phyloP scores from a whole-genome alignment of 164 flowering plant genomes.

The Cinnamomum micranthum region DNA sequence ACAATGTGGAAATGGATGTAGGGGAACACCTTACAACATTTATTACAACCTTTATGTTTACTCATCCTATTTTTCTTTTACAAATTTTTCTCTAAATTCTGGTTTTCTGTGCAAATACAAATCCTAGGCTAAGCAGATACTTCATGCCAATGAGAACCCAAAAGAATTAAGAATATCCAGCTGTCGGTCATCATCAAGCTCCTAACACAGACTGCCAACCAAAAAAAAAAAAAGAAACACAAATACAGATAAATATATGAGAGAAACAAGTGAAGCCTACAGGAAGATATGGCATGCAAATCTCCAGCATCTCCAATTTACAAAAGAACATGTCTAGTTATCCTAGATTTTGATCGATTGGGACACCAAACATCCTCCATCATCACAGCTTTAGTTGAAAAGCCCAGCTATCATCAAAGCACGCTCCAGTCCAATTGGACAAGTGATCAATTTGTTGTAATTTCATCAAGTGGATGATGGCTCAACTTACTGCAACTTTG shows the following conservation, averaged over 20 bases:
- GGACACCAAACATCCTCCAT: neutral
- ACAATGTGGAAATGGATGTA: neutral
- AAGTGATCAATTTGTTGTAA: neutral
- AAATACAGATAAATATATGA: neutral
- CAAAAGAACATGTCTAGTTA: neutral
- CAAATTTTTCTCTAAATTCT: neutral
- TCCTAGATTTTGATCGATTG: neutral
- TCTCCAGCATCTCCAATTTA: neutral
- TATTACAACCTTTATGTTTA: neutral
- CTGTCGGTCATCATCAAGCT: neutral
- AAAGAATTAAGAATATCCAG: neutral
- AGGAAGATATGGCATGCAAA: neutral
- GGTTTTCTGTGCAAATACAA: neutral
- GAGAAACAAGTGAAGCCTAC: neutral
- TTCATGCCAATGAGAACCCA: neutral
- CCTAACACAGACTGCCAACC: constrained; percentile 9
- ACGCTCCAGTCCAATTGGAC: neutral
- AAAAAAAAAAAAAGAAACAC: neutral
- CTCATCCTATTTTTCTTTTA: neutral
- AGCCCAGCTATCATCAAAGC: neutral
- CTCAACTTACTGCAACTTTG: neutral
- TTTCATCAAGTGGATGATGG: neutral
- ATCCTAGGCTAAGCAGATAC: neutral
- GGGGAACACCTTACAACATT: neutral
- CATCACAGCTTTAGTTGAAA: too few relatives aligned